Conservation (phyloP, 1,139 yeast species). For the Taiozyma sp. region DNA sequence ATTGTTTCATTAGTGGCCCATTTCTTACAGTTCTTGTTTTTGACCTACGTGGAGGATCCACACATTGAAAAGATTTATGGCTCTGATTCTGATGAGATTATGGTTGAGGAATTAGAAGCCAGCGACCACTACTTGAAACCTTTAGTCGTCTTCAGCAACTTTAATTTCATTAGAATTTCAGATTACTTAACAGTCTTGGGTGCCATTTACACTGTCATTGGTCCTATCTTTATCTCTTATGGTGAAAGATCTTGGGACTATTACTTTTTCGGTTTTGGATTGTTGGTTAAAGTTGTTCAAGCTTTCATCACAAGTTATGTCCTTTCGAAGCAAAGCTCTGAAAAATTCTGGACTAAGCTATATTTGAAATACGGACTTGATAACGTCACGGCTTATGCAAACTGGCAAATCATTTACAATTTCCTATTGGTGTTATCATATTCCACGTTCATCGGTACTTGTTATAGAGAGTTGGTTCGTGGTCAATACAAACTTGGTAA, state of each 20-base stretch:
- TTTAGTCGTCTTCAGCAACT: slow-evolving; percentile 52
- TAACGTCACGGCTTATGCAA: slow-evolving; percentile 62
- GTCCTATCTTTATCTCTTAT: slow-evolving; percentile 41
- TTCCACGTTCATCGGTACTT: slow-evolving; percentile 29
- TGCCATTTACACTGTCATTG: slow-evolving; percentile 36
- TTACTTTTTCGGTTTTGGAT: slow-evolving; percentile 42
- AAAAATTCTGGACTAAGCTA: slow-evolving; percentile 61
- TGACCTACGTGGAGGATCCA: slow-evolving; percentile 78
- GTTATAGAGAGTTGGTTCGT: slow-evolving; percentile 32
- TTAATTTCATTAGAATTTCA: slow-evolving; percentile 58
- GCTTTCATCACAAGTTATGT: slow-evolving; percentile 47
- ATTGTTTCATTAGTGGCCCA: slow-evolving; percentile 74
- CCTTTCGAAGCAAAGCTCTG: slow-evolving; percentile 54
- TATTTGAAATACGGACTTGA: slow-evolving; percentile 65
- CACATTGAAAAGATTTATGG: slow-evolving; percentile 79
- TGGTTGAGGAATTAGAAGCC: slow-evolving; percentile 30
- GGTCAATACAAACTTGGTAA: slow-evolving; percentile 28
- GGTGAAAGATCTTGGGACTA: slow-evolving; percentile 24
- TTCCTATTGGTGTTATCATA: slow-evolving; percentile 38
- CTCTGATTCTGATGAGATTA: slow-evolving; percentile 20
- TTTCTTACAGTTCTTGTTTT: slow-evolving; percentile 70
- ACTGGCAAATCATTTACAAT: slow-evolving; percentile 74
- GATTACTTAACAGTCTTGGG: slow-evolving; percentile 55
- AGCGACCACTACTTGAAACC: slow-evolving; percentile 46
- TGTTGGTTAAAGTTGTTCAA: slow-evolving; percentile 47